phyloP scores from a whole-genome alignment of 2,329 filamentous ascomycete species.

The Shiraia bambusicola region DNA sequence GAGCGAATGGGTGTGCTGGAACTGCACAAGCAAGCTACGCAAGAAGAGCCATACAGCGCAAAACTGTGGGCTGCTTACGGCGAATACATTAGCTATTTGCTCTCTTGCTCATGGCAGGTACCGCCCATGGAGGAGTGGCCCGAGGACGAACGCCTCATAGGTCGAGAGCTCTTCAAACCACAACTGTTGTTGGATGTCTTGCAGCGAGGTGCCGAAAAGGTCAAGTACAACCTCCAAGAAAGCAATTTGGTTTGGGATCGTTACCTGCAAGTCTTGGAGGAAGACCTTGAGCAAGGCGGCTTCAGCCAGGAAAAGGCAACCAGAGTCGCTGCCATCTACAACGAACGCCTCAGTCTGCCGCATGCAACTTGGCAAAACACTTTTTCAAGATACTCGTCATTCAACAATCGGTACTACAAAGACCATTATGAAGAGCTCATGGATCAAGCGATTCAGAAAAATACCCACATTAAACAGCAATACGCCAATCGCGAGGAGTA shows the following conservation, averaged over 20 bases:
- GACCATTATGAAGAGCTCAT: conserved; percentile 73
- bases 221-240: conserved; percentile 72
- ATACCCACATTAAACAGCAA: conserved; percentile 64
- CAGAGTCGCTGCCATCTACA: conserved; percentile 68
- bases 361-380: conserved; percentile 76
- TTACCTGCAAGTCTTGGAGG: conserved; percentile 71
- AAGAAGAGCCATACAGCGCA: conserved; percentile 71
- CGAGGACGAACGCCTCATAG: conserved; percentile 68
- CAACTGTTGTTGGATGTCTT: conserved; percentile 68
- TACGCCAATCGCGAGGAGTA: conserved; percentile 66
- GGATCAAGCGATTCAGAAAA: conserved; percentile 64
- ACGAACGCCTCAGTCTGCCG: conserved; percentile 69
- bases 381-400: conserved; percentile 71
- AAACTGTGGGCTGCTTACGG: conserved; percentile 77
- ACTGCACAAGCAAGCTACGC: conserved; percentile 68
- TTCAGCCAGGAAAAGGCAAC: conserved; percentile 58
- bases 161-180: conserved; percentile 70
- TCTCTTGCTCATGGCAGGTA: conserved; percentile 62
- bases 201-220: conserved; percentile 69
- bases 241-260: conserved; percentile 79
- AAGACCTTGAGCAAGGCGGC: conserved; percentile 62
- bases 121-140: conserved; percentile 53
- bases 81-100: conserved; percentile 74
- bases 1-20: conserved; percentile 70
- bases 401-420: conserved; percentile 71